Evolutionary conservation across 2,329 filamentous ascomycete genomes (phyloP).

Genomic region (Piedraia hortae): DNA sequence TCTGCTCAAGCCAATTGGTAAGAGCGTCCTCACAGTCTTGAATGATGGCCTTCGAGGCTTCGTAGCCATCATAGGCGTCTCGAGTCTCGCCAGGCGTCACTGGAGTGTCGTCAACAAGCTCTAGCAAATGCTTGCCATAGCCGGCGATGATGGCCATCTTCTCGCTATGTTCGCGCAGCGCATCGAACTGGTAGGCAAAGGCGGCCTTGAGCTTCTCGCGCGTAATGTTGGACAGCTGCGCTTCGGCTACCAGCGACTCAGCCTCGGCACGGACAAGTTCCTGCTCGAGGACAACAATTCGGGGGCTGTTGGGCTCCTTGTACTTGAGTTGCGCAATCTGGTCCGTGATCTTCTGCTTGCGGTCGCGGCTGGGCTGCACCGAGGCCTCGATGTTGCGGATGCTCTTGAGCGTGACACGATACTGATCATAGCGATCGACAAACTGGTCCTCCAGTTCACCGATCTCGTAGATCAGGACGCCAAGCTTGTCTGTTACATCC

Average conservation of each 20-base stretch:
- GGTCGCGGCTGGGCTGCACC: constrained; percentile 89
- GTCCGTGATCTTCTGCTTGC: constrained; percentile 98
- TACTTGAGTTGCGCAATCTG: constrained; percentile 98
- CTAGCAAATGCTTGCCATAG: constrained; percentile 92
- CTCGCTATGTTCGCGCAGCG: constrained; percentile 87
- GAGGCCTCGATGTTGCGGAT: constrained; percentile 98
- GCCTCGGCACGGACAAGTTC: constrained; percentile 95
- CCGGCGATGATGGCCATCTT: constrained; percentile 95
- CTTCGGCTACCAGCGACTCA: constrained; percentile 94
- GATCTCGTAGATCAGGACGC: constrained; percentile 92
- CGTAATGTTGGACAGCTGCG: constrained; percentile 95
- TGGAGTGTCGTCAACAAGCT: constrained; percentile 85
- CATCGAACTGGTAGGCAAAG: constrained; percentile 95
- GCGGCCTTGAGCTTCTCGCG: constrained; percentile 98
- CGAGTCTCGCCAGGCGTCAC: constrained; percentile 94
- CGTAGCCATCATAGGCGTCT: constrained; percentile 87
- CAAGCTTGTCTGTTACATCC: constrained; percentile 95
- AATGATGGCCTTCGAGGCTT: constrained; percentile 93
- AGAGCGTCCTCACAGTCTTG: constrained; percentile 95
- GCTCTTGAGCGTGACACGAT: constrained; percentile 96
- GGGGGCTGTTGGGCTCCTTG: constrained; percentile 95
- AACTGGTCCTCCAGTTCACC: constrained; percentile 96
- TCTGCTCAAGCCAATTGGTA: constrained; percentile 85
- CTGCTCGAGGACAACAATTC: constrained; percentile 92
- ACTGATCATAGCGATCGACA: constrained; percentile 96